Base-by-base conservation (phyloP, 345 rosid genomes). In the Mangifera indica region DNA sequence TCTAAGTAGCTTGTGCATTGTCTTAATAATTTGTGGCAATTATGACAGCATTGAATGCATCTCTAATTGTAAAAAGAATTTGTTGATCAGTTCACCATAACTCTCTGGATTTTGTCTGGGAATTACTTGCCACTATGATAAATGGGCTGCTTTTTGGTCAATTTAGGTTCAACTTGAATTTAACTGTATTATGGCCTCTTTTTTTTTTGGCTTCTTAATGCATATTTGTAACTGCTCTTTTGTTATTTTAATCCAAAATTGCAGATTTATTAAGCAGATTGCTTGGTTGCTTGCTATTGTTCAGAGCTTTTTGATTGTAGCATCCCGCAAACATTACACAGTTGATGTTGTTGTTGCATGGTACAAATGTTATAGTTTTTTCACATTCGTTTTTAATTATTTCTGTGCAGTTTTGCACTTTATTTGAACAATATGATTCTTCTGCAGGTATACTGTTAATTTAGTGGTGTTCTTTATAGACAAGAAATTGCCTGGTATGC, bases 301-400 rank as follows among this genome's bases (percentile, higher is more conserved):
- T 77, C 99, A 89, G 84, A 96, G 99, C 85, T 80, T 93, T 66
- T 76, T 96, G 84, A 96, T 96, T 52, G 67, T 96, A 63, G 98
- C 99, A 21, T 96, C 99, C 40, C 91, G 98, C 78, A 96, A 96
- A 81, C 99, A 96, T 89, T 96, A 96, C 87, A 87, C 92, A 0
- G 98, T 93, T 9, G 99, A 96, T 45, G 87, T 96, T 0, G 96
- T 93, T 63, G 99, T 96, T 78, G 99, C 99, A 24, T 93, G 99
- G 99, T 95, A 81, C 61, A 82, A 17, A 20, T 21, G 56, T 68
- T 20, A 34, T 42, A 48, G 42, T 70, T 66, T 18, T 24, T 51
- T 49, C 13, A 64, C 63, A 10, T 20, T 20, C 37, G 20, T 15
- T 20, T 37, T 25, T 17, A 32, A 26, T 9, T 45, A 17, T 10